Base-by-base conservation (phyloP, 768 basidiomycete genomes). In the Lentinula boryana region DNA sequence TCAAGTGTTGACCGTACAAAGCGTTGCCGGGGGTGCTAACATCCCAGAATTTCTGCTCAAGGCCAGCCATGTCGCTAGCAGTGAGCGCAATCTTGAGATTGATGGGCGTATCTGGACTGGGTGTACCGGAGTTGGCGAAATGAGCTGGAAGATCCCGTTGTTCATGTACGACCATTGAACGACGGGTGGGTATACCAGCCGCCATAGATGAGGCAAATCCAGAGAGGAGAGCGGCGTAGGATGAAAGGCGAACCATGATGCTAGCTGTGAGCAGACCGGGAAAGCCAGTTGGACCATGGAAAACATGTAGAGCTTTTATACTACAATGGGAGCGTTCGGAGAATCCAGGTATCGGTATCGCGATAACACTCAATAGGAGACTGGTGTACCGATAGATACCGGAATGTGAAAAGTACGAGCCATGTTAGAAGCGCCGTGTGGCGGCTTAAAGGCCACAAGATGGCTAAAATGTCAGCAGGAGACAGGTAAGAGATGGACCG, bases 11-110 rank as follows among this genome's bases (percentile, higher is more conserved):
- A 15, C 76, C 73, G 63, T 74, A 78, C 7, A 64, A 53, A 9
- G 68, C 62, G 63, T 68, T 77, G 33, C 66, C 64, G 4, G 78
- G 76, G 2, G 72, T 73, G 62, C 74, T 75, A 63, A 77, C 74
- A 44, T 69, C 74, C 61, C 69, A 65, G 21, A 77, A 69, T 7
- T 67, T 69, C 54, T 71, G 66, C 63, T 76, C 71, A 7, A 79
- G 73, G 9, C 75, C 76, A 9, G 60, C 60, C 32, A 72, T 69
- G 63, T 79, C 66, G 54, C 64, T 70, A 57, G 72, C 72, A 21
- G 66, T 68, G 53, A 79, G 69, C 3, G 70, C 76, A 53, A 79
- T 62, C 48, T 75, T 74, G 46, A 79, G 66, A 57, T 70, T 72
- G 43, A 80, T 68, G 13, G 66, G 62, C 0, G 69, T 63, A 56